Evolutionary conservation across 208 protist genomes (phyloP), one percentile per base, ranked within the genome.

Genomic region (Leishmania arabica): DNA sequence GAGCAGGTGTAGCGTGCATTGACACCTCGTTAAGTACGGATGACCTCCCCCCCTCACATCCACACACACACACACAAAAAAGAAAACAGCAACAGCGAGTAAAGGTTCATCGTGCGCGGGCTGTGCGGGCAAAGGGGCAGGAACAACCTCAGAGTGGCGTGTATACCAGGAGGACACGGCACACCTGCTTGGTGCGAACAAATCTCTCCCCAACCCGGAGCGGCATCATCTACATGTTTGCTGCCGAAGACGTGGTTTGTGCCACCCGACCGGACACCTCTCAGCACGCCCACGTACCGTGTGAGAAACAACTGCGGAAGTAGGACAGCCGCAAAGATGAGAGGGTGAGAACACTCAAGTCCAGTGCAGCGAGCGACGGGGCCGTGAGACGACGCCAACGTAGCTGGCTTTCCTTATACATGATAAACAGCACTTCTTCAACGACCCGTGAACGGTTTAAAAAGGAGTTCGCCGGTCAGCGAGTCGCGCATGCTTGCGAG

Each of bases 371-470:
- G 40, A 73, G 11, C 42, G 31, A 51, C 17, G 13, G 9, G 42
- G 40, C 7, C 42, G 40, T 0, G 21, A 31, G 45, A 73, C 9
- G 31, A 53, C 27, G 1, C 69, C 47, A 31, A 11, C 27, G 3
- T 17, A 45, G 13, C 8, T 6, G 47, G 8, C 42, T 47, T 73
- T 34, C 21, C 11, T 15, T n/a, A n/a, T 5, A 7, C 19, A 9
- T 5, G 45, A 49, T 31, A 13, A 1, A 51, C 17, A 4, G 47
- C 37, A 19, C 19, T 31, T 27, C 7, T 42, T 78, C 74, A 88
- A 11, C 85, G 85, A 8, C 85, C 85, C 34, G 77, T 83, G 77
- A 83, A 88, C 3, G 81, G 85, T 58, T 53, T 80, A 34, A 85
- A 87, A 0, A 89, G 70, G 24, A n/a, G 82, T 34, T 82, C 66